Base-by-base conservation (phyloP, 257 asterid genomes). In the Parsonsia alboflavescens region DNA sequence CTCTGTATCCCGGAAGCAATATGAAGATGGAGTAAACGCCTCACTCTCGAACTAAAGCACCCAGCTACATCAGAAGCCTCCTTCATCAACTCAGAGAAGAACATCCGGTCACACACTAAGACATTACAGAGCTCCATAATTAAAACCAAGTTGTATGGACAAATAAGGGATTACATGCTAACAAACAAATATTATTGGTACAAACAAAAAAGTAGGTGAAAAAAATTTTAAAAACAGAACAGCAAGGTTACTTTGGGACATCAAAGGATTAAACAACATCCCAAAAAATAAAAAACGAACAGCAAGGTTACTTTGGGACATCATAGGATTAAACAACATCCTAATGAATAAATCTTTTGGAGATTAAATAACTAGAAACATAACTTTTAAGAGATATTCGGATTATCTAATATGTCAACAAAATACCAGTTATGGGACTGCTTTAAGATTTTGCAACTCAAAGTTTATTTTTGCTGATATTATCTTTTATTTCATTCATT, bases 41-140 rank as follows among this genome's bases (percentile, higher is more conserved):
- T 83, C 69, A 83, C 97, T 79, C 96, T 85, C 78, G 94, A 84
- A 73, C 91, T 88, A 62, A 93, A 89, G 87, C 91, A 93, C 54
- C 96, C 96, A 56, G 89, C 84, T 33, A 93, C 83, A 68, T 83
- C 95, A 67, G 93, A 87, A 74, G 92, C 96, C 83, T 89, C 98
- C 84, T 89, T 91, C 89, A 82, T 85, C 83, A 90, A 80, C 77
- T 90, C 89, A 10, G 93, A 78, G 81, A 92, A 90, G 87, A 92
- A 92, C 78, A 76, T 89, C 85, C 89, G 88, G 70, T 92, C 97
- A 77, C 97, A 90, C 78, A 89, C 97, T 92, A 7, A 65, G 41
- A 76, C 79, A 85, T 68, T 11, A 39, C 75, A 62, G 19, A 49
- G n/a, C 45, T 57, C 49, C 54, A 68, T 73, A 16, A 65, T 52